Conservation (phyloP, 805 yeast genomes). For the Candida endomychidarum region DNA sequence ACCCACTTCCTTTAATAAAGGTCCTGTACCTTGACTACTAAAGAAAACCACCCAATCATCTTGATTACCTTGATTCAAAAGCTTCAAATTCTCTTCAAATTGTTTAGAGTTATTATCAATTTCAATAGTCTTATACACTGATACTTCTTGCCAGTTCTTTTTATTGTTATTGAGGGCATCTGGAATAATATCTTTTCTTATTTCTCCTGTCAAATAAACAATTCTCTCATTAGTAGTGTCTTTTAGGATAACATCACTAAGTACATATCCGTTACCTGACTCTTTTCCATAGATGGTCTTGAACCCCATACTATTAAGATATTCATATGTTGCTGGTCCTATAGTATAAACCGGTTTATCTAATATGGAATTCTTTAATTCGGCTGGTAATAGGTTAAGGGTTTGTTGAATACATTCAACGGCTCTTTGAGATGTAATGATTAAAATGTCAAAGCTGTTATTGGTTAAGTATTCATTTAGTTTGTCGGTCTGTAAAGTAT, state of each 20-base stretch:
- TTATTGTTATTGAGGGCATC: conserved; percentile 46
- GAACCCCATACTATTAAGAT: conserved; percentile 64
- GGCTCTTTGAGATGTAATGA: conserved; percentile 89
- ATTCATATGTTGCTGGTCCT: conserved; percentile 81
- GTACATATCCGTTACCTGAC: conserved; percentile 77
- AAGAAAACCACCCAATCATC: conserved; percentile 77
- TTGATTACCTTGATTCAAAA: conserved; percentile 10
- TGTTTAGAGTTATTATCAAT: conserved; percentile 1
- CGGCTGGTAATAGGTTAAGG: conserved; percentile 26
- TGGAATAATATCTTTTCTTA: conserved; percentile 81
- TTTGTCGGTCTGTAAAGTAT: conserved; percentile 48
- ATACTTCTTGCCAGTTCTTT: conserved; percentile 52
- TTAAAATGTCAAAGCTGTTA: conserved; percentile 34
- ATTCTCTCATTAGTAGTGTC: conserved; percentile 33
- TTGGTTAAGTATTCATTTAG: conserved; percentile 48
- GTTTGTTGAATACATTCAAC: conserved; percentile 70
- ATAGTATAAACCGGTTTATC: conserved; percentile 73
- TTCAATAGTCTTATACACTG: conserved; percentile 66
- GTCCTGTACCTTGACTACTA: conserved; percentile 85
- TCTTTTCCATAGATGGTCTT: conserved; percentile 56
- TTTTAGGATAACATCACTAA: conserved; percentile 61
- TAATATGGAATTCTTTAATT: conserved; percentile 26
- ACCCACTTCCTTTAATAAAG: conserved; percentile 48
- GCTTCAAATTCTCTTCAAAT: not conserved
- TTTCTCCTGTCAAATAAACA: conserved; percentile 82